phyloP scores from a whole-genome alignment of 768 basidiomycete genomes.

The Serpula lacrymans region DNA sequence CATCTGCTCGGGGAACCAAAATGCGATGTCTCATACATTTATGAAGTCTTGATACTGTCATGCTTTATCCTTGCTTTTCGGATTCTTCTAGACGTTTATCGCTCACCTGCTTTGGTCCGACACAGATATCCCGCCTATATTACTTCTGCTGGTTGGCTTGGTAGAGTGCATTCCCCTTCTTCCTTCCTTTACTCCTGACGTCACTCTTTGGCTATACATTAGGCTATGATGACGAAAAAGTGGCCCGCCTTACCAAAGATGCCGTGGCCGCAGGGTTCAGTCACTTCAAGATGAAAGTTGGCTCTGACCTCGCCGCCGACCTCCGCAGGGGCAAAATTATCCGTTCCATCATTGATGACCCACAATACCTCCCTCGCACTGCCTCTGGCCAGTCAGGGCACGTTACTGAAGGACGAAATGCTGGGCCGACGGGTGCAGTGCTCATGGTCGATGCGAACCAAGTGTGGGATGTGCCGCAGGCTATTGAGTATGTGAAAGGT shows the following conservation, averaged over 20 bases:
- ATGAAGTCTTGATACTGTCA: too few species aligned
- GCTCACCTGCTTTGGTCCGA: background rate
- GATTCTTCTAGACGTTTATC: background rate
- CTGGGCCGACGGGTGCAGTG: conserved; percentile 59
- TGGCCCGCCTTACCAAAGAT: conserved; percentile 49
- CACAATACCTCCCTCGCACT: conserved; percentile 41
- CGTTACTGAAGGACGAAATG: conserved; percentile 38
- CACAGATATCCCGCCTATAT: conserved; percentile 56
- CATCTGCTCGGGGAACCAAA: too few species aligned
- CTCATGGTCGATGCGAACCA: conserved; percentile 69
- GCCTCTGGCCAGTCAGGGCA: background rate
- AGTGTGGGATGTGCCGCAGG: conserved; percentile 57
- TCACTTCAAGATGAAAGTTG: conserved; percentile 72
- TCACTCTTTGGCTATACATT: background rate
- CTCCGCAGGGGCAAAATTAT: conserved; percentile 54
- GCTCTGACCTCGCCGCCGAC: conserved; percentile 50
- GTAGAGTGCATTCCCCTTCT: conserved; percentile 13
- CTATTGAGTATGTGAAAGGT: conserved; percentile 54
- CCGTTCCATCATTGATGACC: conserved; percentile 61
- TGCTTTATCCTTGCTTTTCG: background rate
- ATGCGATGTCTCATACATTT: background rate
- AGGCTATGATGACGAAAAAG: conserved; percentile 60
- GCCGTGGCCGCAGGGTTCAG: conserved; percentile 58
- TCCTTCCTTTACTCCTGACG: background rate
- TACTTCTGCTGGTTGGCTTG: conserved; percentile 55